A percentile compares a stretch with the other conserved stretches of the same genome.
Conservation (phyloP, 495 filamentous ascomycete species). For the Xylaria castorea region DNA sequence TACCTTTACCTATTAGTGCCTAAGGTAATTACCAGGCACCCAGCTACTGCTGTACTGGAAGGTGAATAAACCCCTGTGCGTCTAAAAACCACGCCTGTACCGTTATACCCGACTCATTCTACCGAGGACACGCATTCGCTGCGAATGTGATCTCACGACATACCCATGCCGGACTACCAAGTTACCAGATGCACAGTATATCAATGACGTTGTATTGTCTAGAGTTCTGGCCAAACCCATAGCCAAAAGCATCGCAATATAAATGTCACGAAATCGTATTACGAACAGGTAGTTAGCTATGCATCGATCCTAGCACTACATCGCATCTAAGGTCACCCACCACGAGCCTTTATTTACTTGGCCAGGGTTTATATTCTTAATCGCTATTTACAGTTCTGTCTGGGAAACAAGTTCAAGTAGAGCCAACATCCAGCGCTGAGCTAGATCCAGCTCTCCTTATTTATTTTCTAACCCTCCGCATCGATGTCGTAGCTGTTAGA, state of each 20-base stretch:
- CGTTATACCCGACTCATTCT: not conserved
- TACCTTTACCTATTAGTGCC: not conserved
- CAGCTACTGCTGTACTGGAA: too few species aligned
- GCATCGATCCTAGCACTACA: too few species aligned
- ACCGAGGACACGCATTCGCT: not conserved
- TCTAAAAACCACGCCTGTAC: not conserved
- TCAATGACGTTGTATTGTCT: not conserved
- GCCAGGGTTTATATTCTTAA: not conserved
- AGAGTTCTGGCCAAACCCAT: not conserved
- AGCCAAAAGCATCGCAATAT: not conserved
- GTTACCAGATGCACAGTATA: not conserved
- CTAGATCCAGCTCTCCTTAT: not conserved
- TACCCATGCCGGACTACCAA: not conserved
- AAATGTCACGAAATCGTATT: not conserved
- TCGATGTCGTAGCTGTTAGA: slow-evolving; percentile 78
- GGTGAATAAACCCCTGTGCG: not conserved
- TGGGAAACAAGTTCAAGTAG: not conserved
- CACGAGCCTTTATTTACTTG: not conserved
- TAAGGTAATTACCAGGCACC: not conserved
- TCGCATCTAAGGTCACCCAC: not conserved
- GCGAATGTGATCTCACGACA: not conserved
- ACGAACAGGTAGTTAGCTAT: too few species aligned
- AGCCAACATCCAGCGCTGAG: not conserved
- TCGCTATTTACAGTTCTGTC: not conserved
- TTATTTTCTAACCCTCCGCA: slow-evolving; percentile 56